Base-by-base conservation (phyloP, 2,329 filamentous ascomycete genomes). In the Cladosporium sp. region DNA sequence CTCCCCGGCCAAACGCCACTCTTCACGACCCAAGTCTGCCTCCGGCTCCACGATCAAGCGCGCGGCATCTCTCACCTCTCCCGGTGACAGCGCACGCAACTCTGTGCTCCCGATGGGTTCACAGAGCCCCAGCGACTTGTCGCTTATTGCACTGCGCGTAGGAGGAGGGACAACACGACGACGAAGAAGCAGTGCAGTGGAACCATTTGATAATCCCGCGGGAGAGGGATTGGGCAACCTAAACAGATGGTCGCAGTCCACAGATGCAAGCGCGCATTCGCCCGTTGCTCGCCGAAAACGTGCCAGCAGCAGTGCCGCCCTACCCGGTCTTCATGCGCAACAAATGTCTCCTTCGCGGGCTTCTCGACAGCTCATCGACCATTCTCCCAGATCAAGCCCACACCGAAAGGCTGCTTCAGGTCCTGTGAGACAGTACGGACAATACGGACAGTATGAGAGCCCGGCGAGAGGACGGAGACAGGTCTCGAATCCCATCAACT, bases 191-290 rank as follows among this genome's bases (percentile, higher is more conserved):
- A 75, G 72, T 63, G 77, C 77, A 48, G 73, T 77, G 63, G 80
- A 81, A 60, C 75, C 75, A 67, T 70, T 74, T 65, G 73, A 71
- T 26, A 68, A 69, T 59, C 76, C 57, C 51, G 62, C 81, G 58
- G 73, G 76, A 64, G 82, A 83, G 70, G 82, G 81, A 32, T 70
- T 83, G 59, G 79, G 78, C 46, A 84, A 82, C 66, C 76, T 86
- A 62, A 84, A 86, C 71, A 83, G 85, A 68, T 86, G 84, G 84
- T 86, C 85, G 39, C 84, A 86, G 68, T 85, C 83, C 21, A 86
- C 84, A 26, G 75, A 79, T 32, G 84, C 82, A 56, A 85, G 82
- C 74, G 79, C 77, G 56, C 73, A 75, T n/a, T 80, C 79, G 36
- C 68, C 72, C 68, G 77, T 70, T 49, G 60, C 65, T n/a, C 75